Conservation (phyloP, 768 basidiomycete genomes). For the Rhodosporidiobolus sp. region DNA sequence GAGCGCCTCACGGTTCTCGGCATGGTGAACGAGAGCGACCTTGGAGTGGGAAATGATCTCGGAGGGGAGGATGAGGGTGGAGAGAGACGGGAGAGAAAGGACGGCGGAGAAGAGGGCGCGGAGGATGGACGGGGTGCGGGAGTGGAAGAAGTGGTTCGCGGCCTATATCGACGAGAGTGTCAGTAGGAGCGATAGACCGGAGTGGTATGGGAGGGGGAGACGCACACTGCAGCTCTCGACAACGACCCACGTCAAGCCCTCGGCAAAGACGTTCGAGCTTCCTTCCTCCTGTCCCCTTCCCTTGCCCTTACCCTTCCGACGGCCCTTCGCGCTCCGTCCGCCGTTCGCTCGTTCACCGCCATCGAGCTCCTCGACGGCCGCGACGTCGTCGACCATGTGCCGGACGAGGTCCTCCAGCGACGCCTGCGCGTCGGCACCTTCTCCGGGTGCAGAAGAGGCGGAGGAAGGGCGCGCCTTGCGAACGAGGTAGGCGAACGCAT, state of each 20-base stretch:
- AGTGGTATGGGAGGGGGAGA: background rate
- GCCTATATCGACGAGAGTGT: background rate
- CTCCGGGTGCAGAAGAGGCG: too few relatives aligned
- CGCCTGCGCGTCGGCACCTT: background rate
- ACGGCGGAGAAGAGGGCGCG: constrained; percentile 30
- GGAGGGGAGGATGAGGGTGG: constrained; percentile 10
- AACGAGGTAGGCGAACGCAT: constrained; percentile 39
- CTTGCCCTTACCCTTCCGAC: constrained; percentile 37
- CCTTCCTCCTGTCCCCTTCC: constrained; percentile 39
- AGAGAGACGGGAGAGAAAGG: constrained; percentile 21
- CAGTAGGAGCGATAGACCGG: background rate
- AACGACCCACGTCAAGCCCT: constrained; percentile 31
- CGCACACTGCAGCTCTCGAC: constrained; percentile 34
- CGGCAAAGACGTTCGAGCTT: constrained; percentile 38
- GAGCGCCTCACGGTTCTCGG: constrained; percentile 26
- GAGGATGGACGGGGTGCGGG: constrained; percentile 38
- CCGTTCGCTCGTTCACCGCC: constrained; percentile 26
- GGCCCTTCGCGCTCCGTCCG: constrained; percentile 27
- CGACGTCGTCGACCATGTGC: constrained; percentile 24
- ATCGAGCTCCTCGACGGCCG: constrained; percentile 14
- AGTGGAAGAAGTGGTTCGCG: constrained; percentile 40
- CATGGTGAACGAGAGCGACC: constrained; percentile 37
- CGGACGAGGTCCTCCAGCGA: constrained; percentile 21
- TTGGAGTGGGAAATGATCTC: constrained; percentile 37
- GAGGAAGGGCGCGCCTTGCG: constrained; percentile 38